A percentile compares a stretch with the other conserved stretches of the same genome.
Conservation (phyloP, 164 flowering plant genomes). For the Nymphaea colorata region DNA sequence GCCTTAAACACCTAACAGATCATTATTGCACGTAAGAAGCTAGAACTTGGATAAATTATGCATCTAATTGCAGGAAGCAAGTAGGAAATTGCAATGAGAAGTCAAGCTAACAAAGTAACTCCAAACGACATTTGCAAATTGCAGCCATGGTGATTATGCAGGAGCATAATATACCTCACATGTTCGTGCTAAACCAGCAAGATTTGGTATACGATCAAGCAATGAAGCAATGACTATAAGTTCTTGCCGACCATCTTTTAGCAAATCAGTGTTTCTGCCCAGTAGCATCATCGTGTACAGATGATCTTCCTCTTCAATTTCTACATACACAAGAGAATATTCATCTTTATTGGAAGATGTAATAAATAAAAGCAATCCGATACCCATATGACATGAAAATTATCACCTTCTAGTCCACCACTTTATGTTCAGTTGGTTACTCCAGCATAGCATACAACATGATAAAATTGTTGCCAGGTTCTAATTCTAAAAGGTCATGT, state of each 20-base stretch:
- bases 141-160: too few relatives aligned
- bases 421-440: too few relatives aligned
- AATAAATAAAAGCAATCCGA: background rate
- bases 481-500: too few relatives aligned
- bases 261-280: slow-evolving; percentile 36
- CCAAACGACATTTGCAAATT: too few relatives aligned
- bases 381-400: background rate
- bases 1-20: slow-evolving; percentile 70
- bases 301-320: slow-evolving; percentile 72
- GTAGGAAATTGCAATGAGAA: too few relatives aligned
- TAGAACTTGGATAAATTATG: too few relatives aligned
- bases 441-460: too few relatives aligned
- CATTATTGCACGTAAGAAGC: too few relatives aligned
- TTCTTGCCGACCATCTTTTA: slow-evolving; percentile 51
- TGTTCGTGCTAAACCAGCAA: slow-evolving; percentile 93
- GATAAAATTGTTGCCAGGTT: too few relatives aligned
- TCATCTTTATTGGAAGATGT: background rate
- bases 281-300: slow-evolving; percentile 51
- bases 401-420: too few relatives aligned
- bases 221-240: slow-evolving; percentile 83
- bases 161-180: slow-evolving; percentile 56
- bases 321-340: slow-evolving; percentile 19
- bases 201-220: slow-evolving; percentile 93
- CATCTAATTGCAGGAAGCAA: too few relatives aligned
- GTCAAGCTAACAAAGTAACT: too few relatives aligned